Conservation (phyloP, 2,329 filamentous ascomycete genomes). For the Clonostachys byssicola region DNA sequence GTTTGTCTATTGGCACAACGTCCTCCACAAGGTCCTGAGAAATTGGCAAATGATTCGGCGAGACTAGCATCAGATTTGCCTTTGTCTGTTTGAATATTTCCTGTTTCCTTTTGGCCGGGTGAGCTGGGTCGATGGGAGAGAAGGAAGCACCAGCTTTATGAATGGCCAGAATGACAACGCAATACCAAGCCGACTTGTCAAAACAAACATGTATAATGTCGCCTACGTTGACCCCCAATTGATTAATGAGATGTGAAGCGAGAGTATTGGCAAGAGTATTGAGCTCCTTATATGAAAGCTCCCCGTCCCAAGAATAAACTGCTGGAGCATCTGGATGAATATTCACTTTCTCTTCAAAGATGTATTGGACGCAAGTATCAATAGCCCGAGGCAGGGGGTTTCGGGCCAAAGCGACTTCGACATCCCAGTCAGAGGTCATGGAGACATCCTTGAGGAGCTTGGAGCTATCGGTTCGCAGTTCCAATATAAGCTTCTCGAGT, state of each 20-base stretch:
- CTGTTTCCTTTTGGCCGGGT: conserved; percentile 1
- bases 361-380: background rate
- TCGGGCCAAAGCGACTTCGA: background rate
- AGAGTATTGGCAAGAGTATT: background rate
- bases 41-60: background rate
- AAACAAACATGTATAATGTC: conserved; percentile 10
- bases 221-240: conserved; percentile 4
- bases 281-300: background rate
- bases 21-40: background rate
- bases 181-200: conserved; percentile 9
- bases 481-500: conserved; percentile 4
- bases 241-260: background rate
- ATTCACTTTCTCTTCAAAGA: background rate
- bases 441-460: background rate
- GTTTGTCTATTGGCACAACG: background rate
- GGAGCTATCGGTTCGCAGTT: conserved; percentile 7
- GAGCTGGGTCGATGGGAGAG: conserved; percentile 9
- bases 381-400: background rate
- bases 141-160: conserved; percentile 15
- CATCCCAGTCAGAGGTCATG: background rate
- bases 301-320: background rate
- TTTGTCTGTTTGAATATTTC: conserved; percentile 1
- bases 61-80: background rate
- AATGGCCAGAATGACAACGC: conserved; percentile 11
- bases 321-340: background rate